These are phyloP conservation scores for Choanephora cucurbitarum DNA, from an alignment of 371 early-diverging fungal genomes.

Conservation along the genomic window DNA sequence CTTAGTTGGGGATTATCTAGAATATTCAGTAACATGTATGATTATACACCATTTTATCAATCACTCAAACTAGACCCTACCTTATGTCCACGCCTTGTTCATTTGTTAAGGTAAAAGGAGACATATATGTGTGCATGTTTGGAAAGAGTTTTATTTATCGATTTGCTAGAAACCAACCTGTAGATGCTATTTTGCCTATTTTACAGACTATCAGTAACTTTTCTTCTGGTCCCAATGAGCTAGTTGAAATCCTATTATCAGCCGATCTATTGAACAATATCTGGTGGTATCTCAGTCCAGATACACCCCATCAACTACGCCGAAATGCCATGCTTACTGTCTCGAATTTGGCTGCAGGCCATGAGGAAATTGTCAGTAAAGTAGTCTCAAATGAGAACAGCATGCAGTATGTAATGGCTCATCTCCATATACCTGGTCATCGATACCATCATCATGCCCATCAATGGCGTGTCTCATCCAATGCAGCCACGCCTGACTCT, in stretches of 20 bases:
- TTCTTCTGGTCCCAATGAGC: slow-evolving; percentile 46
- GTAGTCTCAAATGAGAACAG: slow-evolving; percentile 38
- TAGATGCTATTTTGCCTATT: slow-evolving; percentile 7
- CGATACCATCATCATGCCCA: slow-evolving; percentile 1
- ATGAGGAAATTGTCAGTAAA: slow-evolving; percentile 33
- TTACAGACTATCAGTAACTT: slow-evolving; percentile 47
- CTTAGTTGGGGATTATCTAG: slow-evolving; percentile 53
- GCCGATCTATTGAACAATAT: slow-evolving; percentile 38
- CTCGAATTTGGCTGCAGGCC: slow-evolving; percentile 47
- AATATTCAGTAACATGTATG: slow-evolving; percentile 45
- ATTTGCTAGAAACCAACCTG: slow-evolving; percentile 5
- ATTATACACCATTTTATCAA: slow-evolving; percentile 19
- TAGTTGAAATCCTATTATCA: slow-evolving; percentile 37
- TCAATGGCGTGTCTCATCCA: slow-evolving; percentile 9
- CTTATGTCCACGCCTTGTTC: slow-evolving; percentile 15
- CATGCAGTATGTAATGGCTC: slow-evolving; percentile 35
- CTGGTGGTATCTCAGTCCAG: slow-evolving; percentile 16
- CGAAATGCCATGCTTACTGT: slow-evolving; percentile 46
- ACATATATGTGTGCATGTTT: not conserved
- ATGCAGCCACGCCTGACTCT: slow-evolving; percentile 5
- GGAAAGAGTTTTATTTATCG: too few species aligned
- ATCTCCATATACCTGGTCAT: slow-evolving; percentile 21
- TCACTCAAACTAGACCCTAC: slow-evolving; percentile 7
- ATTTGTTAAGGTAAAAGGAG: slow-evolving; percentile 18
- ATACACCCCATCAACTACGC: slow-evolving; percentile 23